phyloP scores from a whole-genome alignment of 225 moss, liverwort and hornwort genomes.

The Takakia lepidozioides region DNA sequence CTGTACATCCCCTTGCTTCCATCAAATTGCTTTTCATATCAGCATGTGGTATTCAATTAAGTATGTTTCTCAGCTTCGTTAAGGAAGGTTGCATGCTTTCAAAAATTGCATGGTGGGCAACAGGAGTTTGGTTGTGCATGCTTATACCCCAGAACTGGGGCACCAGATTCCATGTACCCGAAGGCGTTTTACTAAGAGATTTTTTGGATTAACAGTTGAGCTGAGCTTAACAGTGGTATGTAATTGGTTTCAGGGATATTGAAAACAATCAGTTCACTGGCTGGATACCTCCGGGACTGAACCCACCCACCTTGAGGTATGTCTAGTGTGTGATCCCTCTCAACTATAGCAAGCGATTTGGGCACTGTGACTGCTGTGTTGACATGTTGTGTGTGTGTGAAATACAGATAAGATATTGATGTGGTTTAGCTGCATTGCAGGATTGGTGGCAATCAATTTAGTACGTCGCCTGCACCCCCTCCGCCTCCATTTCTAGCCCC shows the following conservation, averaged over 20 bases:
- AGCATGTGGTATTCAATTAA: no score
- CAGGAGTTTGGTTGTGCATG: no score
- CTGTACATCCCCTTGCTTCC: conserved; percentile 16
- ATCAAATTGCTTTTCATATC: background rate
- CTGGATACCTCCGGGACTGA: conserved; percentile 31
- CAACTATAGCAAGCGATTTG: background rate
- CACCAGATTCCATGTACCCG: no score
- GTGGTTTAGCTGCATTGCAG: conserved; percentile 11
- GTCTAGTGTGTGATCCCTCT: background rate
- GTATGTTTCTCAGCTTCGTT: no score
- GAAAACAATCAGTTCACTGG: conserved; percentile 53
- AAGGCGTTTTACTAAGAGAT: background rate
- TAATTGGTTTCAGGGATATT: conserved; percentile 40
- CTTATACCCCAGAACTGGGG: no score
- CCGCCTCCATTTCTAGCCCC: no score
- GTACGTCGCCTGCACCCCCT: conserved; percentile 32
- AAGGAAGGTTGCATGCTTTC: no score
- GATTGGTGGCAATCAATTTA: conserved; percentile 35
- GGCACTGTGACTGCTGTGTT: background rate
- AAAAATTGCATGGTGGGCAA: no score
- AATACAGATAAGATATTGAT: no score
- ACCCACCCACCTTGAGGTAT: conserved; percentile 26
- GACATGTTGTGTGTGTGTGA: background rate
- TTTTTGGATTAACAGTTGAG: no score
- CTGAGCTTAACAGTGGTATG: no score